Conservation (phyloP, 306 rosid species). For the Ormosia emarginata region DNA sequence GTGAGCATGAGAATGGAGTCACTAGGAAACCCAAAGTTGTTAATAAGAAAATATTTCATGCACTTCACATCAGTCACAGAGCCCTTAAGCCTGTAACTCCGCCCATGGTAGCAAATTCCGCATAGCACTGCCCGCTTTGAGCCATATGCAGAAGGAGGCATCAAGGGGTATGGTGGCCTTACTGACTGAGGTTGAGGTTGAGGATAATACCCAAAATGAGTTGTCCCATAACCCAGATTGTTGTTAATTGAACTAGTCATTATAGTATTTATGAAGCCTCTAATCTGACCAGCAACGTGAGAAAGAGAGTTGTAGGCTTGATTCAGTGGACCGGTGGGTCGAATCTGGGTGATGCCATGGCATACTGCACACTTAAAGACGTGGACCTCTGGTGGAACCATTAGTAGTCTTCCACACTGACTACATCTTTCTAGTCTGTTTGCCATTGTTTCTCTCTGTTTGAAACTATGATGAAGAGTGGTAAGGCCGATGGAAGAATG, state of each 20-base stretch:
- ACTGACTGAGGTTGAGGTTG: conserved; percentile 18
- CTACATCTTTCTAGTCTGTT: conserved; percentile 32
- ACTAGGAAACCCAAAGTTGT: conserved; percentile 33
- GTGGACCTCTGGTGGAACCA: conserved; percentile 30
- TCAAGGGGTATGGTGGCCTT: conserved; percentile 1
- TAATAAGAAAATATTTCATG: conserved; percentile 41
- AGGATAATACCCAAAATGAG: not conserved
- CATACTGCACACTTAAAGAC: conserved; percentile 38
- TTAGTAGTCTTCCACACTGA: conserved; percentile 32
- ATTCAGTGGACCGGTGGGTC: conserved; percentile 9
- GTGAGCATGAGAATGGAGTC: conserved; percentile 49
- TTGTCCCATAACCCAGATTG: conserved; percentile 11
- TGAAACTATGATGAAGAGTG: no score
- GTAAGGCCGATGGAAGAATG: no score
- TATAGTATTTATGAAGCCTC: conserved; percentile 28
- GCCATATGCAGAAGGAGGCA: conserved; percentile 22
- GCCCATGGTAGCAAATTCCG: conserved; percentile 47
- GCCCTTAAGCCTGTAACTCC: conserved; percentile 34
- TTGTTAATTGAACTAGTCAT: conserved; percentile 13
- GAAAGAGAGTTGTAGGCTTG: conserved; percentile 25
- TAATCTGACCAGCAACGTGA: conserved; percentile 23
- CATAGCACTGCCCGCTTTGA: conserved; percentile 47
- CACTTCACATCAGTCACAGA: conserved; percentile 33
- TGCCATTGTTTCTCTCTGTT: not conserved
- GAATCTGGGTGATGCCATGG: conserved; percentile 29